Evolutionary conservation across 306 rosid species (phyloP), one percentile per base, ranked within the genome.

Genomic region (Castanea crenata): DNA sequence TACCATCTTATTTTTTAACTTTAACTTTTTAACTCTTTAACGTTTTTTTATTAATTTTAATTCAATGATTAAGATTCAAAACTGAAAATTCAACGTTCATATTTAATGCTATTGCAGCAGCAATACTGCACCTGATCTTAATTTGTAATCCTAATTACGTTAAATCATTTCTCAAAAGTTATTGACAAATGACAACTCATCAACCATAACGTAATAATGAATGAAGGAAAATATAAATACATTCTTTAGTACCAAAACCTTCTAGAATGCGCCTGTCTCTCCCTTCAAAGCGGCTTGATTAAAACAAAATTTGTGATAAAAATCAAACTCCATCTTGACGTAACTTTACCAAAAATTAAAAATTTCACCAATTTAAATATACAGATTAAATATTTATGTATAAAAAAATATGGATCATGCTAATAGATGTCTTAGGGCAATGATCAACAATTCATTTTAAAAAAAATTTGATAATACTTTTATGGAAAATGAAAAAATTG

Each of bases 361-460:
- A 35, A 35, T 2, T 35, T 35, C 8, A 41, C 12, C 46, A 41
- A 27, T 13, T 5, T 14, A 27, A 13, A 25, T 27, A 32, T n/a
- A 59, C 6, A 4, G 5, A 23, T 59, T 59, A 11, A 23, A 8
- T 8, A 8, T 41, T 11, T 41, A 8, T 41, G 12, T 41, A 38
- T 38, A 41, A 8, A 41, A 35, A 38, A 38, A 35, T 35, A 34
- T 34, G 2, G 38, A 2, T 1, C 44, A 38, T 6, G 0, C 0
- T 38, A 38, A 6, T 0, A 0, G 10, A 0, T 0, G 0, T 0
- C 6, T 6, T 38, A 0, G 0, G 2, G 0, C 0, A 38, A 6
- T 38, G 0, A 0, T 38, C 1, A 6, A 0, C 2, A 38, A 38
- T 38, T 0, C 0, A 6, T 6, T 38, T 38, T 38, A 6, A 0